A percentile compares a stretch with the other conserved stretches of the same genome.
Evolutionary conservation across 208 protist genomes (phyloP).

Genomic region (Naegleria gruberi): DNA sequence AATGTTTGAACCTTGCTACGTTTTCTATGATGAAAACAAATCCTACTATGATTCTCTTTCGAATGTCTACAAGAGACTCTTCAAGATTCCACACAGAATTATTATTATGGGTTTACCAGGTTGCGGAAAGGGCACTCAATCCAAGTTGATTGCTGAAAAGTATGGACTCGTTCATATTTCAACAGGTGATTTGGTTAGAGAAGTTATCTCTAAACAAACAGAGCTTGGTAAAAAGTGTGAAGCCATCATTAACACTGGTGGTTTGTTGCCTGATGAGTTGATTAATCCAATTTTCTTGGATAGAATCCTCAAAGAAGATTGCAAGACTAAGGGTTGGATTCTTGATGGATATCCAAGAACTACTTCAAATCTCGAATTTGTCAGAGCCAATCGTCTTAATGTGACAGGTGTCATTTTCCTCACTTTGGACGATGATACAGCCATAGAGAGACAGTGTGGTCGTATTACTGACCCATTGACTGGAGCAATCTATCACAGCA

Average conservation of each 20-base stretch:
- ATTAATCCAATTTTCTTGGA: slow-evolving; percentile 59
- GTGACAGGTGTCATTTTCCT: neutral
- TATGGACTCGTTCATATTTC: slow-evolving; percentile 67
- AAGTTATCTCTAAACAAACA: slow-evolving; percentile 41
- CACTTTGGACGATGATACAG: neutral
- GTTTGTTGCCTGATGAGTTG: slow-evolving; percentile 61
- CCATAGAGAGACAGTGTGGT: neutral
- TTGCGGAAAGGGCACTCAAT: slow-evolving; percentile 80
- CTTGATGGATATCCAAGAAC: slow-evolving; percentile 56
- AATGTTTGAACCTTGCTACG: neutral
- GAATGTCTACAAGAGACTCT: neutral
- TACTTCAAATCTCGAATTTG: slow-evolving; percentile 30
- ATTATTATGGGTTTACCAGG: slow-evolving; percentile 67
- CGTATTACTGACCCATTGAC: slow-evolving; percentile 34
- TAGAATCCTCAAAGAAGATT: slow-evolving; percentile 28
- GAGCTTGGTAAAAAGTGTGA: slow-evolving; percentile 49
- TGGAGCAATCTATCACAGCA: slow-evolving; percentile 22
- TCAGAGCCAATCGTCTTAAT: neutral
- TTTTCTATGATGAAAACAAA: neutral
- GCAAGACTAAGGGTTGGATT: slow-evolving; percentile 37
- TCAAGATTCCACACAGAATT: slow-evolving; percentile 34
- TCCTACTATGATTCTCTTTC: neutral
- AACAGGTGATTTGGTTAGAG: slow-evolving; percentile 61
- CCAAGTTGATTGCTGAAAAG: slow-evolving; percentile 56
- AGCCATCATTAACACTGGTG: slow-evolving; percentile 51